Evolutionary conservation across 2,329 filamentous ascomycete species (phyloP).

Genomic region (Ploettnerulaceae sp.): DNA sequence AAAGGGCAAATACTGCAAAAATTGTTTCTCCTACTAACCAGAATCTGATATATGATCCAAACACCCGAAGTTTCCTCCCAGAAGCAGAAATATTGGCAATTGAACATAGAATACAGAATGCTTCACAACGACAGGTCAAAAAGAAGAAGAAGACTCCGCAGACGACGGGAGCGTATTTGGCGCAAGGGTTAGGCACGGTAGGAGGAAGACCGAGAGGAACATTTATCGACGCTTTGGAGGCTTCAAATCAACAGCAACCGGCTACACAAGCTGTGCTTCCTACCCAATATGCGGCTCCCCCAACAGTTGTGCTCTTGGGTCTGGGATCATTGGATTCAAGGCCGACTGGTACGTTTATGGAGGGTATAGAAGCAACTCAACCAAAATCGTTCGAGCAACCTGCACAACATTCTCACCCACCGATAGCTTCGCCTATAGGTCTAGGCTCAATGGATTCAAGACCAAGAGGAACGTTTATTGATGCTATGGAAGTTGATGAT

Average conservation of each 20-base stretch:
- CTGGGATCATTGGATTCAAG: too few relatives aligned
- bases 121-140: conserved; percentile 38
- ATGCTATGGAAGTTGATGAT: too few relatives aligned
- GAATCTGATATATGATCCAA: conserved; percentile 58
- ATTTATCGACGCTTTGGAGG: conserved; percentile 37
- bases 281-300: too few relatives aligned
- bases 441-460: too few relatives aligned
- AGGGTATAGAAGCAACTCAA: too few relatives aligned
- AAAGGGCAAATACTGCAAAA: conserved; percentile 28
- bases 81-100: conserved; percentile 40
- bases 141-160: conserved; percentile 36
- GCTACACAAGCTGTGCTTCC: conserved; percentile 5
- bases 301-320: too few relatives aligned
- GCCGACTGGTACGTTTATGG: too few relatives aligned
- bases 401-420: conserved; percentile 2
- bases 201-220: conserved; percentile 47
- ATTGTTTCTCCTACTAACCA: conserved; percentile 36
- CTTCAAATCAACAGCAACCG: conserved; percentile 11
- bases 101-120: conserved; percentile 40
- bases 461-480: too few relatives aligned
- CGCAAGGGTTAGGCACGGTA: conserved; percentile 45
- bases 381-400: too few relatives aligned
- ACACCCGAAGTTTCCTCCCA: conserved; percentile 58
- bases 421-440: conserved; percentile 4
- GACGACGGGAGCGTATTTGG: conserved; percentile 38